These are phyloP conservation scores for Musa beccarii DNA, from an alignment of 176 grass and related monocot species.

Conservation along the genomic window DNA sequence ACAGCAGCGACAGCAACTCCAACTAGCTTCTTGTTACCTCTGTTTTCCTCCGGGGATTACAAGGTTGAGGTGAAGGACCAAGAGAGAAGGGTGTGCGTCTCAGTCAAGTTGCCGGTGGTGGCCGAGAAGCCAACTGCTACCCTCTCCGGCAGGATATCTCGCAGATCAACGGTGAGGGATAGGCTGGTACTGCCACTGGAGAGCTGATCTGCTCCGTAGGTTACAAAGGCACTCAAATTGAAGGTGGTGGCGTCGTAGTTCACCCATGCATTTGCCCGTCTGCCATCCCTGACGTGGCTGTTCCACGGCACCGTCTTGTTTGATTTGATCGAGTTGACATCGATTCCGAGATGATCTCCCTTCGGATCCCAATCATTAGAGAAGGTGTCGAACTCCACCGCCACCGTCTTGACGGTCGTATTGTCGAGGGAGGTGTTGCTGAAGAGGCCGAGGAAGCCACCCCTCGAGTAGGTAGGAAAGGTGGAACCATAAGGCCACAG, in stretches of 20 bases:
- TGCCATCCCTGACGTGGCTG: slow-evolving; percentile 30
- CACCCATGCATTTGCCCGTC: slow-evolving; percentile 37
- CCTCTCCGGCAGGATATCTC: slow-evolving; percentile 1
- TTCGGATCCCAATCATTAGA: slow-evolving; percentile 32
- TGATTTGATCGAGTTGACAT: slow-evolving; percentile 36
- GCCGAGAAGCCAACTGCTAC: slow-evolving; percentile 46
- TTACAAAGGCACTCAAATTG: slow-evolving; percentile 40
- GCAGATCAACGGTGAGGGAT: slow-evolving; percentile 22
- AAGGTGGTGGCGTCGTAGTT: slow-evolving; percentile 40
- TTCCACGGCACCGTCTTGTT: slow-evolving; percentile 21
- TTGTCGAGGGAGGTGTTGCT: neutral
- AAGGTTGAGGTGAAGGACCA: slow-evolving; percentile 33
- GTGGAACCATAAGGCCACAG: slow-evolving; percentile 36
- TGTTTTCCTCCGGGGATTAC: too few species aligned
- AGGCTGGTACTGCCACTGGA: neutral
- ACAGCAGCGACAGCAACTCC: too few species aligned
- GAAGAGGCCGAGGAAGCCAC: slow-evolving; percentile 39
- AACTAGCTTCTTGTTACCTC: too few species aligned
- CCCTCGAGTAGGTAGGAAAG: slow-evolving; percentile 18
- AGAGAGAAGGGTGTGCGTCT: slow-evolving; percentile 25
- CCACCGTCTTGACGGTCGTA: slow-evolving; percentile 24
- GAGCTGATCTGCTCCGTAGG: neutral
- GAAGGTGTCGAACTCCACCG: slow-evolving; percentile 50
- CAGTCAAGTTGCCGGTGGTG: slow-evolving; percentile 1
- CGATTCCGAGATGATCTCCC: slow-evolving; percentile 40